Base-by-base conservation (phyloP, 2,329 filamentous ascomycete species). In the Calonectria leucothoes region DNA sequence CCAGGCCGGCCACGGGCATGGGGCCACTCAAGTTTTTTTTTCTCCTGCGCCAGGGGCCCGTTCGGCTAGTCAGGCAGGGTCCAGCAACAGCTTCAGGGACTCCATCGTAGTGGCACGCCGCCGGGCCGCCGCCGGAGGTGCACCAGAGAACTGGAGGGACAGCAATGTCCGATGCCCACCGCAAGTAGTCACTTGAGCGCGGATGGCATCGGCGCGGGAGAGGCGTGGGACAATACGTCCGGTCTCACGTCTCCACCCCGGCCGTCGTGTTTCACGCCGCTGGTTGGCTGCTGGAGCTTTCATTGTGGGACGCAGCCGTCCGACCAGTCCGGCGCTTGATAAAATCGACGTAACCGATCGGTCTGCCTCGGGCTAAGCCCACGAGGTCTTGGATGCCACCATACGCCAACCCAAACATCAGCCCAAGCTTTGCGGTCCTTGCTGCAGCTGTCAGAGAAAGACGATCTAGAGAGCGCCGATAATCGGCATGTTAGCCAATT, bases 381-480 rank as follows among this genome's bases (percentile, higher is more conserved):
- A 97, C 83, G 14, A 89, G 85, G 85, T 98, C 96, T 85, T 98
- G 96, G 71, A 93, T 83, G 45, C 96, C 87, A 29, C 96, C 96
- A 84, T 95, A 98, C 10, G 87, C 90, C 42, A 98, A 82, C 25
- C 96, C 96, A 76, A 95, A 92, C 78, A 94, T 87, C 57, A 98
- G 87, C 1, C 95, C 96, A 78, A 94, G 91, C 82, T 92, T 94
- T 65, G 95, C 95, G 52, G 95, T 97, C 75, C 93, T 90, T 23
- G 93, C 93, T 49, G 93, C 92, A 65, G 93, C 94, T 72, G 93
- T 92, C 35, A 96, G 86, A 39, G 95, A 94, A 80, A 98, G 94
- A 51, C 93, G 90, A 87, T 96, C 94, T 96, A 82, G 61, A 75
- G 66, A 70, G 75, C 75, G 80, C 81, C 81, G 78, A 82, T 59